A percentile compares a stretch with the other conserved stretches of the same genome.
phyloP scores from a whole-genome alignment of 805 yeast species.

The Metschnikowia cerradonensis region DNA sequence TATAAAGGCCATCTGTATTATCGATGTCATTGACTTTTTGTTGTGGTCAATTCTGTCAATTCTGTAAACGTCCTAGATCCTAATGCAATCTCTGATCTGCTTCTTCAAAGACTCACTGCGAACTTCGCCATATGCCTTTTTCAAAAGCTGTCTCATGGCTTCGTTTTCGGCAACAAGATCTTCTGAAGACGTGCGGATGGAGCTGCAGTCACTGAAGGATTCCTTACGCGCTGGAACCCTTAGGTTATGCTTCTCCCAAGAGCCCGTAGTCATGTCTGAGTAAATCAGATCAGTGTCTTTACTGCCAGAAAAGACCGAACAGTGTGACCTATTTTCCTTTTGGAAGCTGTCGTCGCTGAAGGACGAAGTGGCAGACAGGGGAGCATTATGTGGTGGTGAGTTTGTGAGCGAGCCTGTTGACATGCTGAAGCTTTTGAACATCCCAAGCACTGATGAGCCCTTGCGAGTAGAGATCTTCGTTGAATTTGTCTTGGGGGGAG shows the following conservation, averaged over 20 bases:
- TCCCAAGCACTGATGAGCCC: conserved; percentile 25
- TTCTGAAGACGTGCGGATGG: conserved; percentile 10
- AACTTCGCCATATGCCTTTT: conserved; percentile 23
- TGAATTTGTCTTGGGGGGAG: conserved; percentile 1
- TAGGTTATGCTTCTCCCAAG: conserved; percentile 9
- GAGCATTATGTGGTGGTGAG: conserved; percentile 13
- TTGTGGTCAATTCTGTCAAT: neutral
- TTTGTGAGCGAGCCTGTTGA: conserved; percentile 4
- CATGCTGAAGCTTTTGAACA: conserved; percentile 27
- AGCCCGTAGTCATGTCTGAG: conserved; percentile 22
- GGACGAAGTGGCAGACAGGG: conserved; percentile 8
- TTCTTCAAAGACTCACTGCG: conserved; percentile 16
- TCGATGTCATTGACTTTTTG: neutral
- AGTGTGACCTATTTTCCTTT: conserved; percentile 16
- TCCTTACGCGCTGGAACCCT: conserved; percentile 4
- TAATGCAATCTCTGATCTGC: conserved; percentile 17
- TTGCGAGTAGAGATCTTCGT: conserved; percentile 9
- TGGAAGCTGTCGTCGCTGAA: conserved; percentile 7
- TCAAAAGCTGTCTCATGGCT: conserved; percentile 23
- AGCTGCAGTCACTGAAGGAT: conserved; percentile 11
- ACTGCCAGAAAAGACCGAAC: conserved; percentile 20
- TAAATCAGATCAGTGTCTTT: conserved; percentile 26
- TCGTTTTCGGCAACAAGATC: conserved; percentile 24
- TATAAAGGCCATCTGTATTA: no score
- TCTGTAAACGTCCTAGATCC: neutral